Conservation (phyloP, 2,329 filamentous ascomycete species). For the Curvularia sp. region DNA sequence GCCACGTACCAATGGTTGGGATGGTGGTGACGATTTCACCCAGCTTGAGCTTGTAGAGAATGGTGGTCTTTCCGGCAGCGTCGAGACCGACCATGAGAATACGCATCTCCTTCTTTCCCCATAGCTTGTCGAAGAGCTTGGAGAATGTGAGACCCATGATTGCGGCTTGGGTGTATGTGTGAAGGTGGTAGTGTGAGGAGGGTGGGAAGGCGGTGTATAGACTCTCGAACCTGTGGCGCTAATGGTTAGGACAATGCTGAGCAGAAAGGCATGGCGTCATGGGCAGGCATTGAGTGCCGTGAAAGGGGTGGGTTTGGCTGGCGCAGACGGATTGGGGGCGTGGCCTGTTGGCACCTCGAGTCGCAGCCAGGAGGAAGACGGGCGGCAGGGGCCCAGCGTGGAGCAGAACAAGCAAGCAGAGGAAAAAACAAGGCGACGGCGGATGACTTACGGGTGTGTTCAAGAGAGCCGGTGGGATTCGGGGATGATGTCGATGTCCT, state of each 20-base stretch:
- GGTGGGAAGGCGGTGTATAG: constrained; percentile 38
- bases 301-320: constrained; percentile 16
- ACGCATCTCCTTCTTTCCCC: constrained; percentile 98
- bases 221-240: constrained; percentile 47
- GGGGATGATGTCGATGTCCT: constrained; percentile 49
- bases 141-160: constrained; percentile 92
- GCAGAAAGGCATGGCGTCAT: constrained; percentile 20
- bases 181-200: constrained; percentile 35
- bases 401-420: constrained; percentile 24
- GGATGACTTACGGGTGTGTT: constrained; percentile 46
- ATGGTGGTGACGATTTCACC: constrained; percentile 98
- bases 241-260: constrained; percentile 26
- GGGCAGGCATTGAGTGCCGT: constrained; percentile 16
- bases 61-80: constrained; percentile 95
- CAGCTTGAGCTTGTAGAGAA: constrained; percentile 98
- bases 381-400: constrained; percentile 18
- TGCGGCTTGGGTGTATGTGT: constrained; percentile 56
- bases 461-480: constrained; percentile 46
- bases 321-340: constrained; percentile 33
- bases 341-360: constrained; percentile 38
- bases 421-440: constrained; percentile 22
- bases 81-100: constrained; percentile 98
- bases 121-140: constrained; percentile 98
- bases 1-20: constrained; percentile 77
- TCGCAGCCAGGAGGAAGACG: constrained; percentile 29